Evolutionary conservation across 176 grass and related monocot species (phyloP).

Genomic region (Juncus inflexus): DNA sequence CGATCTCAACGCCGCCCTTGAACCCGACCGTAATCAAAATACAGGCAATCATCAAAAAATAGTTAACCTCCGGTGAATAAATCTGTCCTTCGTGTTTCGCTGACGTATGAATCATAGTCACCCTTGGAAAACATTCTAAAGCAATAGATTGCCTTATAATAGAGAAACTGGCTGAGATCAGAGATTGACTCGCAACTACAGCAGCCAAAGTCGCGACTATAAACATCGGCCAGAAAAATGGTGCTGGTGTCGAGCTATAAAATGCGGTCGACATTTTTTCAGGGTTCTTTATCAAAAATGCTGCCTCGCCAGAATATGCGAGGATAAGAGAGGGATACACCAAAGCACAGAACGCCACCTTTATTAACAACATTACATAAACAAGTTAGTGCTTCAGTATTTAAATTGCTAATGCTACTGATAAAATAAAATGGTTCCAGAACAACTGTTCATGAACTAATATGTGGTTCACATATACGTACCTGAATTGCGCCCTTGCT

Average conservation of each 20-base stretch:
- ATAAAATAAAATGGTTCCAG: background rate
- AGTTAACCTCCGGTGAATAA: slow-evolving; percentile 71
- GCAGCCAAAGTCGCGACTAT: slow-evolving; percentile 56
- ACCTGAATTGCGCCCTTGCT: slow-evolving; percentile 74
- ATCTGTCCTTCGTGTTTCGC: slow-evolving; percentile 63
- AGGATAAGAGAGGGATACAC: slow-evolving; percentile 79
- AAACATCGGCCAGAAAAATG: slow-evolving; percentile 79
- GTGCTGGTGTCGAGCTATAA: slow-evolving; percentile 59
- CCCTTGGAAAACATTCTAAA: slow-evolving; percentile 74
- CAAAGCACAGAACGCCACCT: slow-evolving; percentile 49
- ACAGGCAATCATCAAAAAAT: slow-evolving; percentile 66
- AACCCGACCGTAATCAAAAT: slow-evolving; percentile 63
- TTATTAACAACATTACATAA: background rate
- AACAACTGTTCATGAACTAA: background rate
- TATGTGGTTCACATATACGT: slow-evolving; percentile 14
- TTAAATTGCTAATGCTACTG: background rate
- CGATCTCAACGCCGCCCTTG: slow-evolving; percentile 70
- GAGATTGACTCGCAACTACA: slow-evolving; percentile 67
- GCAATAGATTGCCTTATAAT: slow-evolving; percentile 76
- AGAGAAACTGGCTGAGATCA: slow-evolving; percentile 81
- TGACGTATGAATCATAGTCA: slow-evolving; percentile 79
- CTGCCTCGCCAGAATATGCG: slow-evolving; percentile 60
- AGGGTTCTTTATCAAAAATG: slow-evolving; percentile 72
- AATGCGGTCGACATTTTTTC: slow-evolving; percentile 52
- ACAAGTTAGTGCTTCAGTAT: background rate